Evolutionary conservation across 768 basidiomycete species (phyloP).

Genomic region (Auriculariales sp.): DNA sequence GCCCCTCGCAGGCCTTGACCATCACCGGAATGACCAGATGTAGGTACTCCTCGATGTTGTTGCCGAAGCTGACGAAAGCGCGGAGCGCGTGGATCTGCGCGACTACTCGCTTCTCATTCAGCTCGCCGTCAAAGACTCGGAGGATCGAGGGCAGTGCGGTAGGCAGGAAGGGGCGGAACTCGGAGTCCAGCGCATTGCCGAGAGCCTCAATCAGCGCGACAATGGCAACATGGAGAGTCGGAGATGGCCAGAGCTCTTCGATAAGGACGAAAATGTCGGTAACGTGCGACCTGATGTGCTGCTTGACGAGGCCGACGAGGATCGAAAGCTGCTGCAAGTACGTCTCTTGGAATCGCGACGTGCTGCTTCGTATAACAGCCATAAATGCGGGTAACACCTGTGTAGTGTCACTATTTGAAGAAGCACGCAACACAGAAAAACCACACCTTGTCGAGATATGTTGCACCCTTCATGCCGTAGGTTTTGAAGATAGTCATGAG

Average conservation of each 20-base stretch:
- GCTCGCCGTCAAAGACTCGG: conserved; percentile 81
- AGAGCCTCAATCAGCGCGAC: conserved; percentile 86
- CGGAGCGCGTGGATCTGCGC: conserved; percentile 88
- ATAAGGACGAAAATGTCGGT: conserved; percentile 74
- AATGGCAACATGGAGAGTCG: conserved; percentile 73
- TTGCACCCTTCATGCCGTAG: conserved; percentile 29
- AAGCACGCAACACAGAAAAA: not conserved
- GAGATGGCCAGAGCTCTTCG: conserved; percentile 81
- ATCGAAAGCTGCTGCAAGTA: conserved; percentile 93
- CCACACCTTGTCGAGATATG: conserved; percentile 29
- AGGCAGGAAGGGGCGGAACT: conserved; percentile 93
- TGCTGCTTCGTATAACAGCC: conserved; percentile 66
- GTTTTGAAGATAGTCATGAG: conserved; percentile 35
- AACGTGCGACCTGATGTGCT: conserved; percentile 88
- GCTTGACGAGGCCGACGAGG: conserved; percentile 90
- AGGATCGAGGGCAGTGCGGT: conserved; percentile 79
- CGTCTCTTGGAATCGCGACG: conserved; percentile 77
- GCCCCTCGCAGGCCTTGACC: conserved; percentile 76
- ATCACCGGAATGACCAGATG: conserved; percentile 94
- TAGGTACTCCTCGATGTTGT: conserved; percentile 94
- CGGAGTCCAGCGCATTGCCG: conserved; percentile 86
- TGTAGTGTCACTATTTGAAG: not conserved
- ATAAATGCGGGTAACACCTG: conserved; percentile 89
- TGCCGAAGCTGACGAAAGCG: conserved; percentile 87
- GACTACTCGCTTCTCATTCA: conserved; percentile 54